Evolutionary conservation across 306 rosid genomes (phyloP), one percentile per base, ranked within the genome.

Genomic region (Parietaria judaica): DNA sequence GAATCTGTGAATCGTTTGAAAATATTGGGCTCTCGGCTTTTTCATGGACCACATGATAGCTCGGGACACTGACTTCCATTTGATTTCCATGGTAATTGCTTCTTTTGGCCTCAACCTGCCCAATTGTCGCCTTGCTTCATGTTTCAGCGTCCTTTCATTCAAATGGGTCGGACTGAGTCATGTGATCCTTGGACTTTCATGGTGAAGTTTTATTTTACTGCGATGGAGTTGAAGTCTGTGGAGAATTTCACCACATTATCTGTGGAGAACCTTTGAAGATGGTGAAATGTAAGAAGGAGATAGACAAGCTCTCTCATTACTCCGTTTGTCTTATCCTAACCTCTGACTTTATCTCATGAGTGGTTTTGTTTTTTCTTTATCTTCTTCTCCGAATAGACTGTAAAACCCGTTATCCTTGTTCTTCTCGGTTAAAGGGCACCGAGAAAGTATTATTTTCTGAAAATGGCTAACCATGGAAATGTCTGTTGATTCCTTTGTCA

Each of bases 41-140:
- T 41, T 49, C 62, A 63, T 78, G 90, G 97, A 84, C 92, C 94
- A 84, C 79, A 58, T 23, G 31, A 23, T 15, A 31, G 45, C 9
- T 41, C 9, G 45, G 9, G 45, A 74, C 66, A 66, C 68, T 70
- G 43, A 50, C 65, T 66, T 62, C 74, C 43, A 6, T 64, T 31
- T 46, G 6, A 52, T 41, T 67, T 50, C 53, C 37, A 58, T 74
- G 60, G 65, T 73, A 56, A 61, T 70, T 58, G 11, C 23, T 60
- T 57, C 71, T 55, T 74, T 76, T 78, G 72, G 79, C 79, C 36
- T 36, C 71, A 41, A 64, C 36, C 64, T 36, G 48, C 58, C 45
- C 55, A 45, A 34, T 52, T 61, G 68, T 72, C 66, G 64, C 70
- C 51, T 66, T 72, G 64, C 52, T 39, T 67, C 68, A 47, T 16